Evolutionary conservation across 768 basidiomycete genomes (phyloP).

Genomic region (Hydnum rufescens): DNA sequence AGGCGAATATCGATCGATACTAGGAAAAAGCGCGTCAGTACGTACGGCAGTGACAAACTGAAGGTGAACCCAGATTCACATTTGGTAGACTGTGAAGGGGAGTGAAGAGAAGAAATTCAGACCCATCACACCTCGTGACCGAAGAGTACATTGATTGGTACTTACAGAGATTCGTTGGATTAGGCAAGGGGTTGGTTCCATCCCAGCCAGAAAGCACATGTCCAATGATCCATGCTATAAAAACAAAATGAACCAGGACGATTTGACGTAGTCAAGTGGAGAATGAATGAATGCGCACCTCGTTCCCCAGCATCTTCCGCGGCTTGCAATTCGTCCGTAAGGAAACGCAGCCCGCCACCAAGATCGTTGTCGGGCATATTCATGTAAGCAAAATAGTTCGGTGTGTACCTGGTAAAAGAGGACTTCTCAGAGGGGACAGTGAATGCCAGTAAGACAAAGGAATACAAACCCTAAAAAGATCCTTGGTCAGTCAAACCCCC

Average conservation of each 20-base stretch:
- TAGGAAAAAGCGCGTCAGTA: constrained; percentile 13
- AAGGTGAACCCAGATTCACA: not conserved
- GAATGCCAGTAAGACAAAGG: not conserved
- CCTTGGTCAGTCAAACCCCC: not conserved
- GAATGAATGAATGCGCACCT: constrained; percentile 22
- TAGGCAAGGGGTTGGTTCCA: constrained; percentile 39
- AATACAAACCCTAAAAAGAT: not conserved
- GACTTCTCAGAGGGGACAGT: not conserved
- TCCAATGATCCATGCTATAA: constrained; percentile 32
- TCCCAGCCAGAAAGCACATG: constrained; percentile 48
- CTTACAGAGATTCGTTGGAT: constrained; percentile 54
- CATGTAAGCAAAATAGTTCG: constrained; percentile 62
- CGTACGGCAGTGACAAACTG: not conserved
- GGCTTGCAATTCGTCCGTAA: constrained; percentile 59
- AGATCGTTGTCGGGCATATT: constrained; percentile 48
- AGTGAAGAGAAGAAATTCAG: not conserved
- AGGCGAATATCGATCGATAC: constrained; percentile 58
- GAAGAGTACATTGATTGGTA: constrained; percentile 14
- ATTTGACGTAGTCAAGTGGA: not conserved
- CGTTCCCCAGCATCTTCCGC: constrained; percentile 60
- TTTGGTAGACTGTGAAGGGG: not conserved
- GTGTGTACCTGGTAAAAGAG: constrained; percentile 18
- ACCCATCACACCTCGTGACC: no score
- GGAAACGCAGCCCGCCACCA: constrained; percentile 57
- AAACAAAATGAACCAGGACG: not conserved